These are phyloP conservation scores for Plasmodium vivax DNA, from an alignment of 169 alveolate species.

Conservation along the genomic window DNA sequence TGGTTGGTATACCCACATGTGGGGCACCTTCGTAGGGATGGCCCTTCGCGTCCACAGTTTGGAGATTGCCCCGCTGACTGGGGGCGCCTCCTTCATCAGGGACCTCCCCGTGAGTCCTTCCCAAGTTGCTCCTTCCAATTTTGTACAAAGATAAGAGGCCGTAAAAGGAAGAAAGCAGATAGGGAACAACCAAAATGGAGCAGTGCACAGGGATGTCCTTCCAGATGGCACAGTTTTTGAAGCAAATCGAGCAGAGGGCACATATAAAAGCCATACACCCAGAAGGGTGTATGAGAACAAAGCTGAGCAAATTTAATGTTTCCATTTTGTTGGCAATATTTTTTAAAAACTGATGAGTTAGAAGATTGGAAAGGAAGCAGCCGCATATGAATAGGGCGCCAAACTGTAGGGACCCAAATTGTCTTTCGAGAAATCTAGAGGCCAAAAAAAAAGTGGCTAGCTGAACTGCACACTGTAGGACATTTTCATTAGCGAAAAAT, in stretches of 20 bases:
- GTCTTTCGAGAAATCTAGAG: constrained; percentile 60
- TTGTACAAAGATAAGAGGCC: constrained; percentile 51
- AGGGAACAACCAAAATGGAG: constrained; percentile 54
- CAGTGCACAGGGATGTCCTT: constrained; percentile 57
- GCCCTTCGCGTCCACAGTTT: background rate
- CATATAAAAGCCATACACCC: constrained; percentile 73
- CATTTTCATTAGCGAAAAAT: constrained; percentile 53
- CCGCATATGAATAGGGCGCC: constrained; percentile 58
- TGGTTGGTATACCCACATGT: background rate
- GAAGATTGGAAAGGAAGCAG: constrained; percentile 23
- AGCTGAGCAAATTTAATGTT: constrained; percentile 17
- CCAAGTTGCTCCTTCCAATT: constrained; percentile 4
- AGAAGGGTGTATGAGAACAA: constrained; percentile 68
- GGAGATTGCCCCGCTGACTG: background rate
- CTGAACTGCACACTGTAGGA: constrained; percentile 54
- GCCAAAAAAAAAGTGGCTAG: constrained; percentile 55
- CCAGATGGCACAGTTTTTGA: constrained; percentile 65
- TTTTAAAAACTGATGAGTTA: constrained; percentile 24
- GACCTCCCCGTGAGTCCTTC: background rate
- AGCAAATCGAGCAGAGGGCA: constrained; percentile 56
- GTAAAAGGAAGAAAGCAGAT: constrained; percentile 36
- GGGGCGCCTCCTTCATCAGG: background rate
- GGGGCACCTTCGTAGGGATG: background rate
- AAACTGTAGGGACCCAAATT: constrained; percentile 47
- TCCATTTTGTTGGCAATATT: constrained; percentile 6